Conservation (phyloP, 805 yeast species). For the Debaryomyces tyrocola region DNA sequence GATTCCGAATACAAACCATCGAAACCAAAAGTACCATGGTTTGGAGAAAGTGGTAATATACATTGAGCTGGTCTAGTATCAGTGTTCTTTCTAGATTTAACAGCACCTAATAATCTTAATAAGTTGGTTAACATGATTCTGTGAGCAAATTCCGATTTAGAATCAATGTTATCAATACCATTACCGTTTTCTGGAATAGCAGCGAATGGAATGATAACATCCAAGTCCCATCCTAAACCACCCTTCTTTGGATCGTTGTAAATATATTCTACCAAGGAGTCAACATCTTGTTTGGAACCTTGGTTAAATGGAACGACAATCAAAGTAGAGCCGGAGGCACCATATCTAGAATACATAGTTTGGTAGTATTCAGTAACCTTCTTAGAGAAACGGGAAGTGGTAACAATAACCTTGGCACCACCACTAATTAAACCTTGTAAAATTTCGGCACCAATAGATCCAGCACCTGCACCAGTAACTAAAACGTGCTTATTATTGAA, state of each 20-base stretch:
- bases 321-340: conserved; percentile 88
- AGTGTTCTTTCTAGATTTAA: conserved; percentile 78
- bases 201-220: conserved; percentile 94
- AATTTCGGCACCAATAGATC: conserved; percentile 97
- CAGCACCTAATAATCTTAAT: conserved; percentile 86
- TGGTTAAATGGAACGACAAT: conserved; percentile 98
- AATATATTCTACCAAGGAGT: conserved; percentile 79
- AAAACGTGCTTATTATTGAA: conserved; percentile 86
- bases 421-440: conserved; percentile 93
- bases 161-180: conserved; percentile 88
- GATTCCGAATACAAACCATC: conserved; percentile 99
- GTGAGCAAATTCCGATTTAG: conserved; percentile 96
- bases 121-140: conserved; percentile 97
- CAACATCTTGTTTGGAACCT: conserved; percentile 93
- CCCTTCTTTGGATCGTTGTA: conserved; percentile 81
- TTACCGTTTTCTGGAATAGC: conserved; percentile 99
- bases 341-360: conserved; percentile 85
- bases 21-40: conserved; percentile 98
- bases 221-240: conserved; percentile 98
- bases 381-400: conserved; percentile 94
- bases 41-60: conserved; percentile 94
- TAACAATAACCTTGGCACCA: conserved; percentile 96
- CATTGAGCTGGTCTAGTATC: conserved; percentile 99
- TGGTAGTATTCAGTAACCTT: conserved; percentile 95
- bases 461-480: conserved; percentile 98